Base-by-base conservation (phyloP, 2,329 filamentous ascomycete species). In the Aspergillus aculeatus region DNA sequence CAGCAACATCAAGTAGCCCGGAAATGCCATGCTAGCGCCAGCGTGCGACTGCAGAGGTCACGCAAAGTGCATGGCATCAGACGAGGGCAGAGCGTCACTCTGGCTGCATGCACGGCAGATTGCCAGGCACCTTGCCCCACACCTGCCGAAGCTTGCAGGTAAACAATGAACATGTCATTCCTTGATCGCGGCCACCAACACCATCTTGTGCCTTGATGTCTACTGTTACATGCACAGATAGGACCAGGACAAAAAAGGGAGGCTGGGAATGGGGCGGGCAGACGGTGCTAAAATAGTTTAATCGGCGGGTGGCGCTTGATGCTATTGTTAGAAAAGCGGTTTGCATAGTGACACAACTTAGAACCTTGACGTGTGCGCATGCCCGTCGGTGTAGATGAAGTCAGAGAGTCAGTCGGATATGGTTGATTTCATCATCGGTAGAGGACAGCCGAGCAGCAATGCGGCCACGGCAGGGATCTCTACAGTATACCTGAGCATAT, bases 191-290 rank as follows among this genome's bases (percentile, higher is more conserved):
- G 6, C 2, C 14, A 44, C 41, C 16, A 21, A 29, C n/a, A 38
- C 19, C 29, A 54, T 9, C 31, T 47, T 41, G 19, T 47, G 24
- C 29, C 10, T 29, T 21, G 38, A 31, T 16, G 38, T 54, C 10
- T 19, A 29, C 35, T n/a, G 23, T 2, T 21, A 47, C 19, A 41
- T 35, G 26, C n/a, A 47, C 32, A 32, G 38, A 32, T 32, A 54
- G 38, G 52, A 21, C 24, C 51, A 10, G 16, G 35, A 14, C 11
- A 14, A 57, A 62, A 23, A 62, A 62, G 54, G 59, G 61, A 55
- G 61, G 61, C 54, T 63, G 61, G 61, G 58, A 24, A 49, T 62
- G 61, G 61, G 58, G 58, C 35, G 58, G 49, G 58, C 41, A 48
- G 55, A 51, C 58, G 50, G 54, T 49, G 56, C 58, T 57, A 49